A percentile compares a stretch with the other conserved stretches of the same genome.
These are phyloP conservation scores for Prunus persica DNA, from an alignment of 306 rosid genomes.

Conservation along the genomic window DNA sequence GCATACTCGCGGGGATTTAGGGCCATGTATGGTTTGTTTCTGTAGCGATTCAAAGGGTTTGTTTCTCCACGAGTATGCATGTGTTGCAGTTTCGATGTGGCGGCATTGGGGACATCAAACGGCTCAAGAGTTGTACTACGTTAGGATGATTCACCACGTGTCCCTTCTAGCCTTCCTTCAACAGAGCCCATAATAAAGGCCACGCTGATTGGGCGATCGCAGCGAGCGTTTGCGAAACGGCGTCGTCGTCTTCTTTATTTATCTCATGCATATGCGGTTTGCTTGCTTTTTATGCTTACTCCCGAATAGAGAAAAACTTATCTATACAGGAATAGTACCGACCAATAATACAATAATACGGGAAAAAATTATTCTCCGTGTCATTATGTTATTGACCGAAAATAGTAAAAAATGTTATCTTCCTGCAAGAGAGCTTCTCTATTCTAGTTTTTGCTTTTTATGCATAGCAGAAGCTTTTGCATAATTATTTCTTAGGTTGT, in stretches of 20 bases:
- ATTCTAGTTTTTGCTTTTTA: too few species aligned
- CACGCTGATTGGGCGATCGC: background rate
- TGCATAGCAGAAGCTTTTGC: too few species aligned
- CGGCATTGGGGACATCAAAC: background rate
- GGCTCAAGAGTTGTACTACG: background rate
- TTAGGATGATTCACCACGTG: constrained; percentile 3
- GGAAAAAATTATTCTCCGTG: too few species aligned
- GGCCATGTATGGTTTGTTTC: background rate
- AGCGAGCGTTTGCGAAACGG: background rate
- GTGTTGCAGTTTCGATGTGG: background rate
- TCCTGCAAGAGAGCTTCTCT: too few species aligned
- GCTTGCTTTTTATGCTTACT: too few species aligned
- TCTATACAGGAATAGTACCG: too few species aligned
- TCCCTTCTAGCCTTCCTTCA: too few species aligned
- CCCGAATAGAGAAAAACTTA: too few species aligned
- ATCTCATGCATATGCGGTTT: too few species aligned
- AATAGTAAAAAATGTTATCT: too few species aligned
- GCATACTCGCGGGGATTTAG: background rate
- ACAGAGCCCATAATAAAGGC: background rate
- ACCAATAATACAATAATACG: too few species aligned
- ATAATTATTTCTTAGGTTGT: background rate
- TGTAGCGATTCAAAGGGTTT: background rate
- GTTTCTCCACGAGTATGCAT: background rate
- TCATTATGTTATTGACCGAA: too few species aligned
- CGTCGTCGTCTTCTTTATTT: background rate